Evolutionary conservation across 345 rosid genomes (phyloP).

Genomic region (Aegle marmelos): DNA sequence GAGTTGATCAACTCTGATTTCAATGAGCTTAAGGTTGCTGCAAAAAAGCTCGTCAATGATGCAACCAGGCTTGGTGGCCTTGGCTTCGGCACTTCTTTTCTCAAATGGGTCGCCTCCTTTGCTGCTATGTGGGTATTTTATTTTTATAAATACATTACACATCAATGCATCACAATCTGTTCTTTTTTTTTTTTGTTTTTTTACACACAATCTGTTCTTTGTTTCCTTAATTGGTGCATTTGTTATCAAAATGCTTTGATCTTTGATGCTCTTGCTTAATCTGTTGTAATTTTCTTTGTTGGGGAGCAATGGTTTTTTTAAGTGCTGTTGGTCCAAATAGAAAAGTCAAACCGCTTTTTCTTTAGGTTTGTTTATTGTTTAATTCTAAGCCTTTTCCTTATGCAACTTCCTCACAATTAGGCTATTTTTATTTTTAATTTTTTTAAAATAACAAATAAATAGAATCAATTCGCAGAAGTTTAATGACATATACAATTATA

Average conservation of each 20-base stretch:
- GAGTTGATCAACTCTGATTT: conserved; percentile 60
- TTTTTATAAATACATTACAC: not conserved
- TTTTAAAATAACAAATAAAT: no score
- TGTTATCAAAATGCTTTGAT: not conserved
- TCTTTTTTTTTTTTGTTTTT: no score
- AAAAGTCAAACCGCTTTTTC: not conserved
- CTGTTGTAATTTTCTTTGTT: not conserved
- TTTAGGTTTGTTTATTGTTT: not conserved
- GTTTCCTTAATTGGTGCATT: no score
- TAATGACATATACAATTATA: not conserved
- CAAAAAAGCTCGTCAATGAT: conserved; percentile 52
- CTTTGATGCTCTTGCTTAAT: not conserved
- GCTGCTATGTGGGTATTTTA: conserved; percentile 65
- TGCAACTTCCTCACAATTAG: not conserved
- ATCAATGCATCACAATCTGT: not conserved
- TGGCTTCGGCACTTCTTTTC: conserved; percentile 74
- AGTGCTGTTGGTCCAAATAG: not conserved
- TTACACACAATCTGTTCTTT: no score
- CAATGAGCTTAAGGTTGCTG: conserved; percentile 51
- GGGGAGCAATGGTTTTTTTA: not conserved
- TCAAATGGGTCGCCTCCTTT: conserved; percentile 83
- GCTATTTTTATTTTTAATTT: not conserved
- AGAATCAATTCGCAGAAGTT: not conserved
- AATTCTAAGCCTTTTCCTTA: not conserved
- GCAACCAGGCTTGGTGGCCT: conserved; percentile 60